Evolutionary conservation across 495 filamentous ascomycete genomes (phyloP), one percentile per base, ranked within the genome.

Genomic region (Amphirosellinia nigrospora): DNA sequence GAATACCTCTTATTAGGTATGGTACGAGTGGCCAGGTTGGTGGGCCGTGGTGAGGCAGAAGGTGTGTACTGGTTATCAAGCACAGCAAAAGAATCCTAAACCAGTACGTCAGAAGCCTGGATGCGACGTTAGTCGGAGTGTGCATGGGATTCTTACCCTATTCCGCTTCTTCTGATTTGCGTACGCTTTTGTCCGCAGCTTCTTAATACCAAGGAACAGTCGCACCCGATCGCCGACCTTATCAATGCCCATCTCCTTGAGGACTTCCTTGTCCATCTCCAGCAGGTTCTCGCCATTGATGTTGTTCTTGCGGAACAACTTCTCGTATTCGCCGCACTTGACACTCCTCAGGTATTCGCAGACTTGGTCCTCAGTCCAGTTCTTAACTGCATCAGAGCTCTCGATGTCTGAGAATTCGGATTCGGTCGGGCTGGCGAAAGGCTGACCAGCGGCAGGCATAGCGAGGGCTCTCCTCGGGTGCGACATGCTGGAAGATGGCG

Each of bases 191-290:
- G 90, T 94, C 68, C 96, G 86, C 34, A 99, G 88, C 74, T 94
- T 91, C 84, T 98, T 98, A 74, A 97, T 97, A 72, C 88, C 93
- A 75, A 92, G 88, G 79, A 93, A 94, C 59, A 99, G 91, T 70
- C 96, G 91, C n/a, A 99, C 94, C 43, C 96, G 89, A 80, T 99
- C 96, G 59, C 96, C 96, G 66, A 99, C 91, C 80, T 97, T 99
- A 72, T 98, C 97, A 71, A 99, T 93, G 32, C 96, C 96, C 88
- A 99, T 94, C 75, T 99, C 96, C 80, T 98, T 96, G 67, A 99
- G 86, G 56, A 96, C 93, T 63, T 92, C 90, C 82, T 98, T 96
- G 78, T 99, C 96, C 80, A 97, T 95, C 80, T 99, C 96, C 67
- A 99, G 86, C 50, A 99, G 84, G 75, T 96, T 97, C 79, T 96